Percentiles rank a stretch among this genome's conserved stretches.
These are phyloP conservation scores for Eustoma russellianum DNA, from an alignment of 257 asterid genomes.

Conservation along the genomic window DNA sequence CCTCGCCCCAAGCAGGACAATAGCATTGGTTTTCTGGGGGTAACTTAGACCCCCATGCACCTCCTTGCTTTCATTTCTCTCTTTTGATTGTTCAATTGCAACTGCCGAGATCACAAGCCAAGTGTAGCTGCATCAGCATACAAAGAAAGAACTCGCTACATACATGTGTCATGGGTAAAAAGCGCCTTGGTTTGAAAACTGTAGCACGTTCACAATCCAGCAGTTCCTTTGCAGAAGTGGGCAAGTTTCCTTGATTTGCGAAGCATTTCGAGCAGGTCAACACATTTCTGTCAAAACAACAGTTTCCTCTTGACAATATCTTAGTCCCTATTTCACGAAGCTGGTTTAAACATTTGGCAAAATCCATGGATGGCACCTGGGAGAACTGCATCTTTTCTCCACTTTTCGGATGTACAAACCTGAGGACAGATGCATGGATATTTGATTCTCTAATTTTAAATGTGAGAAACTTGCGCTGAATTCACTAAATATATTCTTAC, in stretches of 20 bases:
- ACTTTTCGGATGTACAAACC: conserved; percentile 71
- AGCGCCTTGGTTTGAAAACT: too few relatives aligned
- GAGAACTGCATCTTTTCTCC: conserved; percentile 55
- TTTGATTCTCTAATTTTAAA: background rate
- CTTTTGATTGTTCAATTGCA: too few relatives aligned
- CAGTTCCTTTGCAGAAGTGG: too few relatives aligned
- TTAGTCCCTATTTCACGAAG: conserved; percentile 51
- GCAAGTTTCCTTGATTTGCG: too few relatives aligned
- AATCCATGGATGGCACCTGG: conserved; percentile 72
- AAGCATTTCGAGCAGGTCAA: too few relatives aligned
- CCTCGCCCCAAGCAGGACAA: conserved; percentile 24
- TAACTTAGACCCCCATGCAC: conserved; percentile 32
- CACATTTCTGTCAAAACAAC: too few relatives aligned
- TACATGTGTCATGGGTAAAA: too few relatives aligned
- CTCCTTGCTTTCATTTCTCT: background rate
- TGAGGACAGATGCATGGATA: conserved; percentile 9
- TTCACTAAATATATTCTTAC: conserved; percentile 29
- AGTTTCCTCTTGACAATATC: conserved; percentile 23
- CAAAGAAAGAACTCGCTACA: too few relatives aligned
- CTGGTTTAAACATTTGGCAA: conserved; percentile 46
- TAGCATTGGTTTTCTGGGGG: conserved; percentile 54
- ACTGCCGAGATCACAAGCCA: too few relatives aligned
- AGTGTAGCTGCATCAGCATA: too few relatives aligned
- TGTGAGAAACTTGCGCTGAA: background rate
- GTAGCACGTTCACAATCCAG: too few relatives aligned